Percentiles rank a stretch among this genome's conserved stretches.
phyloP scores from a whole-genome alignment of 2,329 filamentous ascomycete species.

The Atkinsonella texensis region DNA sequence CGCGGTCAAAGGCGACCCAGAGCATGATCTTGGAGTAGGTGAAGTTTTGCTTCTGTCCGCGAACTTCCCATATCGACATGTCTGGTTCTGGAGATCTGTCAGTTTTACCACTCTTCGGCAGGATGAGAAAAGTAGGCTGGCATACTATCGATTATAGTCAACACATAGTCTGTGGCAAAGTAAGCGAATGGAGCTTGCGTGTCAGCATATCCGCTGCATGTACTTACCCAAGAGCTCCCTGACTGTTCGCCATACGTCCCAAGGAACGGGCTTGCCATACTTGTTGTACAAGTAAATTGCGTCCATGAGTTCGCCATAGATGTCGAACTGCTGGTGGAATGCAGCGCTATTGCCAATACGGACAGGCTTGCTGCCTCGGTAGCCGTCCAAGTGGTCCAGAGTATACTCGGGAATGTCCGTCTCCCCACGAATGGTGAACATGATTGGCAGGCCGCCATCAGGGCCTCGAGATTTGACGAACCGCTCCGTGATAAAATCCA shows the following conservation, averaged over 20 bases:
- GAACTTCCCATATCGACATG: constrained; percentile 78
- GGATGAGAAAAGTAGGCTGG: not conserved
- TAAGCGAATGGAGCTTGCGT: not conserved
- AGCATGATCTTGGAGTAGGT: constrained; percentile 76
- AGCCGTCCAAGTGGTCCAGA: constrained; percentile 59
- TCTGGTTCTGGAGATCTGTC: constrained; percentile 40
- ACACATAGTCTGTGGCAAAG: constrained; percentile 46
- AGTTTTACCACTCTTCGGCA: no score
- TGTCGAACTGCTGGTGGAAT: constrained; percentile 66
- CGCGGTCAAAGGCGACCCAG: constrained; percentile 71
- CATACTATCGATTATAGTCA: constrained; percentile 50
- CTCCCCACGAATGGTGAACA: constrained; percentile 68
- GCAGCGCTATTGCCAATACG: constrained; percentile 68
- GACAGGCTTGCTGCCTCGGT: constrained; percentile 57
- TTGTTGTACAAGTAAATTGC: constrained; percentile 70
- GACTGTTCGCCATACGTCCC: constrained; percentile 64
- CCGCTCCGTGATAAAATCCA: constrained; percentile 64
- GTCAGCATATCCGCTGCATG: not conserved
- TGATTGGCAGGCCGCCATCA: constrained; percentile 58
- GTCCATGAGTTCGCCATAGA: constrained; percentile 70
- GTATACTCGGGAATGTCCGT: constrained; percentile 63
- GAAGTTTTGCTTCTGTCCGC: constrained; percentile 64
- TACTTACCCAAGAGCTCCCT: constrained; percentile 47
- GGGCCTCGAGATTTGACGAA: constrained; percentile 48
- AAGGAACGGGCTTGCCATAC: constrained; percentile 63